Percentiles rank a stretch among this genome's conserved stretches.
phyloP scores from a whole-genome alignment of 257 asterid species.

The Scutellaria baicalensis region DNA sequence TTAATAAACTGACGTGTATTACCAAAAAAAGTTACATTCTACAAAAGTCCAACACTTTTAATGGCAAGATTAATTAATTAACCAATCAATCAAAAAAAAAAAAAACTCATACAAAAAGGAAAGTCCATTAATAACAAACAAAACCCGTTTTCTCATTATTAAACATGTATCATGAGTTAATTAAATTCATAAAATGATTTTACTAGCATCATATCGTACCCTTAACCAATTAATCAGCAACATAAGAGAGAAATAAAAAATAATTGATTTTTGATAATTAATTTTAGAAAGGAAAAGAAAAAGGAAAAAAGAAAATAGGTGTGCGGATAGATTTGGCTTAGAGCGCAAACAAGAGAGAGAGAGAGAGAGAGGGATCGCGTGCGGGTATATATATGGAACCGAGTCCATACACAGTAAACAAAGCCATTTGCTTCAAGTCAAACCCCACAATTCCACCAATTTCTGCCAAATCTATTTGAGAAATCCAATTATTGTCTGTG shows the following conservation, averaged over 20 bases:
- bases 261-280: too few species aligned
- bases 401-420: constrained; percentile 24
- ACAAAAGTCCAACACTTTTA: neutral
- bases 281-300: neutral
- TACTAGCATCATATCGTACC: too few species aligned
- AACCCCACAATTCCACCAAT: constrained; percentile 23
- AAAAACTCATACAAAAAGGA: too few species aligned
- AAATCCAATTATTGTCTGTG: constrained; percentile 20
- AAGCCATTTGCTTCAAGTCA: constrained; percentile 34
- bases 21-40: neutral
- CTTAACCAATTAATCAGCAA: too few species aligned
- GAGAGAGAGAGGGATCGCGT: constrained; percentile 38
- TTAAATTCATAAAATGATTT: too few species aligned
- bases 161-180: too few species aligned
- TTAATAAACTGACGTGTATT: too few species aligned
- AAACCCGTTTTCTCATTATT: too few species aligned
- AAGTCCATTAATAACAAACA: too few species aligned
- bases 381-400: constrained; percentile 20
- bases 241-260: too few species aligned
- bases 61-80: too few species aligned
- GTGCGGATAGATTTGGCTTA: constrained; percentile 28
- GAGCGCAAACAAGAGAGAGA: constrained; percentile 15
- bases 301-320: neutral
- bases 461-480: neutral
- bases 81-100: too few species aligned